Evolutionary conservation across 805 yeast genomes (phyloP).

Genomic region (Candida endomychidarum): DNA sequence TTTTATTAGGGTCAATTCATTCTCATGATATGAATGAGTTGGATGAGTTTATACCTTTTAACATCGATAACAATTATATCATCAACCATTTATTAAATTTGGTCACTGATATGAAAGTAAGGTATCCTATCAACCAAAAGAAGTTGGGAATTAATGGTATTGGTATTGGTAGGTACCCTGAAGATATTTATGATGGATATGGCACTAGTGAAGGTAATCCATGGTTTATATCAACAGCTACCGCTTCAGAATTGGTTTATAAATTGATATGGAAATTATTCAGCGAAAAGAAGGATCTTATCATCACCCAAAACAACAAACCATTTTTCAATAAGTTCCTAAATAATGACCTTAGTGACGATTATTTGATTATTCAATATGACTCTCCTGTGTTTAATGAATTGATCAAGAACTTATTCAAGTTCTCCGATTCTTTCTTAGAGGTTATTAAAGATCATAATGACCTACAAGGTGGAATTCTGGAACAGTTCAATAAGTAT

Average conservation of each 20-base stretch:
- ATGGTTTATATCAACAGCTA: slow-evolving; percentile 81
- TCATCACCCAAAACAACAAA: slow-evolving; percentile 31
- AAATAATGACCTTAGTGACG: slow-evolving; percentile 21
- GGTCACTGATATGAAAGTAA: slow-evolving; percentile 63
- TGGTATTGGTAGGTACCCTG: slow-evolving; percentile 90
- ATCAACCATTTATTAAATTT: slow-evolving; percentile 64
- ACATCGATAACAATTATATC: slow-evolving; percentile 55
- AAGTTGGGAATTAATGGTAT: slow-evolving; percentile 49
- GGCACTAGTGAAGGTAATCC: slow-evolving; percentile 82
- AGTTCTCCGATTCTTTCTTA: slow-evolving; percentile 68
- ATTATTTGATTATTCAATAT: slow-evolving; percentile 28
- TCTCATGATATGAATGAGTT: slow-evolving; percentile 44
- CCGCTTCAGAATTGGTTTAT: slow-evolving; percentile 65
- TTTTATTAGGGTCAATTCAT: slow-evolving; percentile 53
- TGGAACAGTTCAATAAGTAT: slow-evolving; percentile 83
- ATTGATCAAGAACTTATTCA: slow-evolving; percentile 45
- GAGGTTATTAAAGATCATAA: slow-evolving; percentile 58
- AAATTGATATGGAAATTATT: slow-evolving; percentile 50
- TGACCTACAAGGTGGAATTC: slow-evolving; percentile 68
- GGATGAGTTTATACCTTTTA: slow-evolving; percentile 53
- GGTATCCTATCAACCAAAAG: slow-evolving; percentile 75
- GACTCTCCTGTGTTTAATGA: slow-evolving; percentile 46
- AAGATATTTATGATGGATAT: slow-evolving; percentile 81
- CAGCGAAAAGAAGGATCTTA: slow-evolving; percentile 41
- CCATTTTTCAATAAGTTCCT: slow-evolving; percentile 34